These are phyloP conservation scores for Haplographium delicatum DNA, from an alignment of 495 filamentous ascomycete species.

Conservation along the genomic window DNA sequence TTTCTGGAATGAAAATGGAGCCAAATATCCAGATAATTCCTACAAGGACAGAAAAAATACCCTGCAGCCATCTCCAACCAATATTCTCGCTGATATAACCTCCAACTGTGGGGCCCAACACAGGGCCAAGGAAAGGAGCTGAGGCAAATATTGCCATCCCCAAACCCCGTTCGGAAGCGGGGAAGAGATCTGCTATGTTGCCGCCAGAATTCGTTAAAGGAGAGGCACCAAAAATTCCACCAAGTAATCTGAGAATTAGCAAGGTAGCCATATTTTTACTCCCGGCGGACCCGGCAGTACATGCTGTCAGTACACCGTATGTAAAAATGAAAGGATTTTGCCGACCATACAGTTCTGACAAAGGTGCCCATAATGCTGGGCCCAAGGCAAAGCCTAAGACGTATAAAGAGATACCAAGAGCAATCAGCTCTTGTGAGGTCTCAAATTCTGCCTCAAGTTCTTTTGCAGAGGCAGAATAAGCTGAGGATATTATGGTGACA, in stretches of 20 bases:
- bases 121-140: slow-evolving; percentile 68
- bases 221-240: slow-evolving; percentile 68
- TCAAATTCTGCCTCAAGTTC: slow-evolving; percentile 56
- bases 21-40: slow-evolving; percentile 57
- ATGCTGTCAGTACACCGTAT: slow-evolving; percentile 33
- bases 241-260: slow-evolving; percentile 71
- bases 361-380: slow-evolving; percentile 60
- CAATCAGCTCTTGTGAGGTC: slow-evolving; percentile 53
- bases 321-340: slow-evolving; percentile 47
- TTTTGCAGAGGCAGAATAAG: slow-evolving; percentile 62
- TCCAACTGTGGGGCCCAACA: slow-evolving; percentile 44
- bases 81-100: slow-evolving; percentile 41
- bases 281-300: slow-evolving; percentile 62
- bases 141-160: slow-evolving; percentile 60
- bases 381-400: slow-evolving; percentile 68
- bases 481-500: slow-evolving; percentile 71
- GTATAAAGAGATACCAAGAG: slow-evolving; percentile 67
- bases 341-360: slow-evolving; percentile 68
- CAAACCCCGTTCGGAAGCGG: slow-evolving; percentile 55
- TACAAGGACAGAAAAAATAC: slow-evolving; percentile 63
- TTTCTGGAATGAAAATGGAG: slow-evolving; percentile 72
- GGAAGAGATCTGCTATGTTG: slow-evolving; percentile 72
- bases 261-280: slow-evolving; percentile 58
- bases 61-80: slow-evolving; percentile 49
- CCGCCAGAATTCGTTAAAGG: slow-evolving; percentile 69